A percentile compares a stretch with the other conserved stretches of the same genome.
These are phyloP conservation scores for Boechera retrofracta DNA, from an alignment of 345 rosid species.

Conservation along the genomic window DNA sequence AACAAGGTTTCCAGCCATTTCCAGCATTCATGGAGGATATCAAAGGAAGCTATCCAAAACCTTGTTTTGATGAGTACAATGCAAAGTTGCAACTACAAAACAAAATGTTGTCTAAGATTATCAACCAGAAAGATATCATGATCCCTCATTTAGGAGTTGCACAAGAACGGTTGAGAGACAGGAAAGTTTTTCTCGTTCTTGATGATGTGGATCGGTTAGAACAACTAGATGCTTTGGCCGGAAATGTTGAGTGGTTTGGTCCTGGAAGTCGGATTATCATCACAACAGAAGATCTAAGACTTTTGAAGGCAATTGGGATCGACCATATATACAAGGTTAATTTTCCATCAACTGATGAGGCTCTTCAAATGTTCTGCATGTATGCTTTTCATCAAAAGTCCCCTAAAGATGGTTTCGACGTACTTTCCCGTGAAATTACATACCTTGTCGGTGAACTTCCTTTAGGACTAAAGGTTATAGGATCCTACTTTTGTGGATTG, in stretches of 20 bases:
- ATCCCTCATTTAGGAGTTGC: neutral
- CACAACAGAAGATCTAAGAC: slow-evolving; percentile 13
- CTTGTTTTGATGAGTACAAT: neutral
- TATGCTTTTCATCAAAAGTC: slow-evolving; percentile 12
- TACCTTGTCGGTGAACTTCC: slow-evolving; percentile 30
- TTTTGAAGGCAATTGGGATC: neutral
- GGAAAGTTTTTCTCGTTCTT: slow-evolving; percentile 18
- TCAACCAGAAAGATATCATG: neutral
- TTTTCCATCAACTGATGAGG: neutral
- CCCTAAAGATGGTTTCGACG: neutral
- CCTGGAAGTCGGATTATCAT: slow-evolving; percentile 23
- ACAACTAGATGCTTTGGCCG: neutral
- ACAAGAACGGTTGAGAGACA: neutral
- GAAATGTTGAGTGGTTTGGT: slow-evolving; percentile 1
- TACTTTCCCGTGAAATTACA: slow-evolving; percentile 3
- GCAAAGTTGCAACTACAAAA: neutral
- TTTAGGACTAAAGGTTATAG: slow-evolving; percentile 43
- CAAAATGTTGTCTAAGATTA: neutral
- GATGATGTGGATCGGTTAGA: neutral
- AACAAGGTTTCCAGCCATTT: neutral
- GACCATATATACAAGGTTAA: neutral
- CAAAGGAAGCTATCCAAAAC: neutral
- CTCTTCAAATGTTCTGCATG: slow-evolving; percentile 22
- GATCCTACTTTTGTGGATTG: slow-evolving; percentile 13
- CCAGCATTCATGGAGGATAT: neutral